Conservation (phyloP, 192 early-diverging fungal species). For the Polychytrium aggregatum region DNA sequence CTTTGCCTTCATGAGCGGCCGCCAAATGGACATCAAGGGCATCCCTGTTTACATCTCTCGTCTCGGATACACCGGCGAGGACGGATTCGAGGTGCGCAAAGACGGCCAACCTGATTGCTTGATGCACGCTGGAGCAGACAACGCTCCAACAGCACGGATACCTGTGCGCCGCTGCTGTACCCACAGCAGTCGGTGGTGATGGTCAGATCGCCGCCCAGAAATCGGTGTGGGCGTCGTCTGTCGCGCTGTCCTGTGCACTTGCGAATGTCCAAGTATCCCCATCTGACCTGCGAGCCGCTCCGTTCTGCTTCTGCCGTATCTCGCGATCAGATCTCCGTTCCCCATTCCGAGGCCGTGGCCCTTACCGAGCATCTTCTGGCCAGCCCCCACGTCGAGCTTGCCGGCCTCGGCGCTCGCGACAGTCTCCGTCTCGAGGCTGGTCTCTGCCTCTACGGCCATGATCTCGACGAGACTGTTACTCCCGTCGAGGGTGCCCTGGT, state of each 20-base stretch:
- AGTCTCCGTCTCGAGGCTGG: constrained; percentile 92
- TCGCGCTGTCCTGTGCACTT: too few relatives aligned
- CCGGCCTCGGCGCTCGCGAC: constrained; percentile 92
- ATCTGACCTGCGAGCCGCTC: constrained; percentile 1
- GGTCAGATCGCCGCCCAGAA: too few relatives aligned
- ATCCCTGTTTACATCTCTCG: constrained; percentile 79
- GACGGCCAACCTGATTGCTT: too few relatives aligned
- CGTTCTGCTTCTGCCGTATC: neutral
- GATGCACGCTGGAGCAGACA: too few relatives aligned
- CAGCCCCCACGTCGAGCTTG: constrained; percentile 71
- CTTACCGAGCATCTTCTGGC: constrained; percentile 61
- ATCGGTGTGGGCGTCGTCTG: too few relatives aligned
- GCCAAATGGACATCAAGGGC: constrained; percentile 60
- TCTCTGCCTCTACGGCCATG: constrained; percentile 93
- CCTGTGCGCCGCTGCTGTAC: too few relatives aligned
- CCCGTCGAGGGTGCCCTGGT: constrained; percentile 87
- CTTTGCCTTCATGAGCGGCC: constrained; percentile 84
- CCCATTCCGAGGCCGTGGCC: constrained; percentile 51
- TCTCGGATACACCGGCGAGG: constrained; percentile 98
- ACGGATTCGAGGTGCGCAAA: constrained; percentile 88
- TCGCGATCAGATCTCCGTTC: constrained; percentile 84
- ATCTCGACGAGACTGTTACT: constrained; percentile 82
- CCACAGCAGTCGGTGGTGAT: too few relatives aligned
- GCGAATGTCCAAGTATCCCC: too few relatives aligned
- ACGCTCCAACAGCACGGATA: too few relatives aligned